These are phyloP conservation scores for Rhododendron ferrugineum DNA, from an alignment of 148 eudicot species.

Conservation along the genomic window DNA sequence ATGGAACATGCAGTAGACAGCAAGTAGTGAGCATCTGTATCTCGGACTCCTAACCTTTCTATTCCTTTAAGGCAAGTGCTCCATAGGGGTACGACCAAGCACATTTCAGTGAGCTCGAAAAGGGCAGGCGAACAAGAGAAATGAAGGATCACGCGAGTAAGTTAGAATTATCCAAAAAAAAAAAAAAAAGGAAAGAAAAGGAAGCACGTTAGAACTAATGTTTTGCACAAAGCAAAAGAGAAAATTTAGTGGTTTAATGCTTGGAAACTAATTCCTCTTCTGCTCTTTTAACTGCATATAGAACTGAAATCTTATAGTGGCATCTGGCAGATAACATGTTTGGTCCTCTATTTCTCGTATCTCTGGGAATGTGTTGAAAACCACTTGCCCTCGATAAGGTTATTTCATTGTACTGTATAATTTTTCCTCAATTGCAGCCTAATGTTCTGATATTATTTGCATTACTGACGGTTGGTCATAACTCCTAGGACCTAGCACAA, in stretches of 20 bases:
- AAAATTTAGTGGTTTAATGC: neutral
- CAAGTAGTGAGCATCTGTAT: neutral
- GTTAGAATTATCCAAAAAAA: neutral
- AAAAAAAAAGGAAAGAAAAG: neutral
- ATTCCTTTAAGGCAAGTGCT: neutral
- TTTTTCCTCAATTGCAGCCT: neutral
- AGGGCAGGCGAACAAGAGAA: neutral
- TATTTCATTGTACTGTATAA: neutral
- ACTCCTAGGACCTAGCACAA: neutral
- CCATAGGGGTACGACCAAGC: neutral
- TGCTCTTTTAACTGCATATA: neutral
- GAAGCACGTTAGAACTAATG: neutral
- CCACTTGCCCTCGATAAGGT: neutral
- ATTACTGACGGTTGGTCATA: neutral
- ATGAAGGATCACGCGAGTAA: neutral
- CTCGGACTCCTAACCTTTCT: neutral
- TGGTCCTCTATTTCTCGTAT: neutral
- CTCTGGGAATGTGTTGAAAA: neutral
- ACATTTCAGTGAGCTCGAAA: neutral
- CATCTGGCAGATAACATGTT: neutral
- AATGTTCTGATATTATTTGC: slow-evolving; percentile 5
- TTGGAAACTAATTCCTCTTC: neutral
- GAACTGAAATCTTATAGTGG: neutral
- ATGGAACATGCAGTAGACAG: neutral
- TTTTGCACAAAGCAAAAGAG: neutral